Evolutionary conservation across 768 basidiomycete genomes (phyloP), one percentile per base, ranked within the genome.

Genomic region (Mycena latifolia): DNA sequence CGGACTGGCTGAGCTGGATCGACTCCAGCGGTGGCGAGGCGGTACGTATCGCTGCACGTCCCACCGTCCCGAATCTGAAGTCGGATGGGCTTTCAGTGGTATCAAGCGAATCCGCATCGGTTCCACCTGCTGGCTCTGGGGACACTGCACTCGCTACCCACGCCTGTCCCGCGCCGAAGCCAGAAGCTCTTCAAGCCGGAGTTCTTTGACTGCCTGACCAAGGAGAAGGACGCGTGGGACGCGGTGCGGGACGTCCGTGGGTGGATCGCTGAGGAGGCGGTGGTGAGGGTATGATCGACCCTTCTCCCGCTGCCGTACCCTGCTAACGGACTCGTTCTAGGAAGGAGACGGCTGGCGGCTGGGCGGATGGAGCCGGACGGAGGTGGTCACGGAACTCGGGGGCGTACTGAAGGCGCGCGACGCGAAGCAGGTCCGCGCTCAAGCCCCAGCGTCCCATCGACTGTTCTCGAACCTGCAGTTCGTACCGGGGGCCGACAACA

Each of bases 161-260:
- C 89, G 1, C 98, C 98, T 7, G 95, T 98, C 12, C 82, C 86
- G 3, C 84, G 94, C 35, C 86, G 82, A 2, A 86, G 85, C 12
- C 98, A 99, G 76, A 95, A 93, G 71, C 80, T 94, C 17, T 89
- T 84, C 80, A 99, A 99, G 78, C 94, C 95, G 4, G 87, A 89
- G 31, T 95, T 92, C 79, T 99, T 96, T 75, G 89, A 91, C 29
- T 79, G 78, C 45, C 79, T 89, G 17, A 78, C 80, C 29, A 83
- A 79, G 72, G 86, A 88, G 72, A 84, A 86, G 63, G 85, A 86
- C n/a, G 88, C 88, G 5, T 84, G 84, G 77, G 88, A 85, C 56
- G 87, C 83, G 22, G 81, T 93, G 37, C 78, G 82, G 56, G 85
- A 87, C 69, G 84, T 87, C 0, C 79, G 80, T 52, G 79, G 78